Percentiles rank a stretch among this genome's conserved stretches.
Evolutionary conservation across 2,329 filamentous ascomycete genomes (phyloP).

Genomic region (Fusarium sp.): DNA sequence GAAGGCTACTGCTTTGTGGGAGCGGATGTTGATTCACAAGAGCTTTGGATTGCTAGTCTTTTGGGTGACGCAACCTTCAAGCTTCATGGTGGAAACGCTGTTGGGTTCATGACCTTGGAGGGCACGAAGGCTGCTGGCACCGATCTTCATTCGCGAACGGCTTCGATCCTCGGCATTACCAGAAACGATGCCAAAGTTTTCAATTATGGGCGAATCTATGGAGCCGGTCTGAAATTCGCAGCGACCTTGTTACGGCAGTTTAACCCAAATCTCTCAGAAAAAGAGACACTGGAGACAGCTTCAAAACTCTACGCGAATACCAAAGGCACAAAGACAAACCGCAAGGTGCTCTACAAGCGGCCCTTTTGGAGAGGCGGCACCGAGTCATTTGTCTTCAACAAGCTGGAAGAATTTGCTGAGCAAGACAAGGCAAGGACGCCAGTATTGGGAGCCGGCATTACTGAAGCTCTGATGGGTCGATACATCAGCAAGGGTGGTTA

Average conservation of each 20-base stretch:
- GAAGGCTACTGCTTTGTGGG: constrained; percentile 94
- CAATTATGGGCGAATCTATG: constrained; percentile 98
- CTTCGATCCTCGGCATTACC: constrained; percentile 90
- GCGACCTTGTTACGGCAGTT: constrained; percentile 92
- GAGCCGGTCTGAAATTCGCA: constrained; percentile 95
- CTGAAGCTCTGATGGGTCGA: constrained; percentile 89
- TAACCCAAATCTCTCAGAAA: constrained; percentile 85
- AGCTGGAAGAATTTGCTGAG: constrained; percentile 96
- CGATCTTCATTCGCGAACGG: constrained; percentile 94
- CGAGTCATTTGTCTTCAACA: constrained; percentile 98
- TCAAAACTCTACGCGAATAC: constrained; percentile 87
- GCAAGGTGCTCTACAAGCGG: constrained; percentile 77
- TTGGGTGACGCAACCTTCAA: constrained; percentile 95
- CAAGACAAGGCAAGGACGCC: constrained; percentile 92
- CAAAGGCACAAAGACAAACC: constrained; percentile 87
- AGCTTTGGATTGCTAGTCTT: constrained; percentile 97
- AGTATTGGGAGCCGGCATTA: constrained; percentile 93
- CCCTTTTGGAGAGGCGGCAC: constrained; percentile 96
- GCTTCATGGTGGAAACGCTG: constrained; percentile 94
- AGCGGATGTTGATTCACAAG: constrained; percentile 96
- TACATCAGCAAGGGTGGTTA: constrained; percentile 92
- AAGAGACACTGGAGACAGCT: constrained; percentile 80
- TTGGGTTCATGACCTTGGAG: constrained; percentile 99
- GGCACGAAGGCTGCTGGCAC: constrained; percentile 94
- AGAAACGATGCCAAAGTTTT: constrained; percentile 97